Evolutionary conservation across 1,139 yeast species (phyloP), one percentile per base, ranked within the genome.

Genomic region (Diutina sp.): DNA sequence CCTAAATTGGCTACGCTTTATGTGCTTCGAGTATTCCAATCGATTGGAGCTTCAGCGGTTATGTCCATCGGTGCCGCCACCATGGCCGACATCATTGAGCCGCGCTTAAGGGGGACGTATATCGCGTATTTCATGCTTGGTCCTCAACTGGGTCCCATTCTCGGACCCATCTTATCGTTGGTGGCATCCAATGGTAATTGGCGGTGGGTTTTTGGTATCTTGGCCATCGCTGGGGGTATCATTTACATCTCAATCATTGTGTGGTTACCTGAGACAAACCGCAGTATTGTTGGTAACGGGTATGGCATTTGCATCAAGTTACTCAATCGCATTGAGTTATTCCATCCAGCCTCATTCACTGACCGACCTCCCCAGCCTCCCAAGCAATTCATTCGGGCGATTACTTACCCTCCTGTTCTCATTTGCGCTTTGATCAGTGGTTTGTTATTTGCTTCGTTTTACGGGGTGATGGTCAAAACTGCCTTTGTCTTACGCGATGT

Each of bases 21-120:
- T 60, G 64, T 74, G 1, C 66, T 80, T 38, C 66, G 85, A 60
- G 68, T 77, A 0, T 58, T 78, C 2, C 85, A 80, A 62, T 85
- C 84, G 0, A 69, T 80, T 63, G 83, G 84, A 4, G 81, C 83
- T 0, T 70, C 76, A 61, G 53, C 41, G 14, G 83, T 79, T 0
- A 72, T 80, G 60, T 74, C 84, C 9, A 72, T 80, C 47, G 85
- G 85, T 0, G 80, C 83, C 4, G 85, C 84, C 1, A 78, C 82
- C 0, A 76, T 81, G 11, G 75, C 82, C 5, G 85, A 81, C 64
- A 66, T 79, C 7, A 67, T 73, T 6, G 74, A 75, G 35, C 82
- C 83, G 2, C 72, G 69, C 57, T 60, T 71, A 53, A 68, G 85
- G 60, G 85, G 78, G 0, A 77, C 72, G 57, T 77, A 77, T 1